phyloP scores from a whole-genome alignment of 2,329 filamentous ascomycete species.

The Cryphonectria parasitica region DNA sequence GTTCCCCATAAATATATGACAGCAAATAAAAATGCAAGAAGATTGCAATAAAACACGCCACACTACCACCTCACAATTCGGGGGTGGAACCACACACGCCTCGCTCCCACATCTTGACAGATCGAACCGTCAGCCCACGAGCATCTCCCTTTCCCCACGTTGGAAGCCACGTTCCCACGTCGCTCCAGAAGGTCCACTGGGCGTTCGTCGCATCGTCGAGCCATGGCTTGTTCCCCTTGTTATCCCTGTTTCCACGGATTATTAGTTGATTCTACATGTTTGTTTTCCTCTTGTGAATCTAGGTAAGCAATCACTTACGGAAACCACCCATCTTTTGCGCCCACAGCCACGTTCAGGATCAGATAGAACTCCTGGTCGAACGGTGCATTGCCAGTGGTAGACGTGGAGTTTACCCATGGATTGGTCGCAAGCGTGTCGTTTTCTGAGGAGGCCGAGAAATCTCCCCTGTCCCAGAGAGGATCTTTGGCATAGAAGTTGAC shows the following conservation, averaged over 20 bases:
- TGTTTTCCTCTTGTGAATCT: neutral
- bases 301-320: slow-evolving; percentile 35
- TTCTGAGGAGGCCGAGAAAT: slow-evolving; percentile 44
- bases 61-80: slow-evolving; percentile 21
- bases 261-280: slow-evolving; percentile 2
- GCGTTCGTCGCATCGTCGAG: slow-evolving; percentile 46
- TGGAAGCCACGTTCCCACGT: slow-evolving; percentile 46
- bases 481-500: slow-evolving; percentile 40
- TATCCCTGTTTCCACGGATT: slow-evolving; percentile 40
- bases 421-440: slow-evolving; percentile 48
- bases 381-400: slow-evolving; percentile 48
- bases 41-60: neutral
- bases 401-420: slow-evolving; percentile 47
- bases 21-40: neutral
- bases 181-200: slow-evolving; percentile 48
- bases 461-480: slow-evolving; percentile 47
- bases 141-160: slow-evolving; percentile 50
- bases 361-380: slow-evolving; percentile 58
- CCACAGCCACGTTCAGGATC: slow-evolving; percentile 56
- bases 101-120: slow-evolving; percentile 52
- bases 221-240: slow-evolving; percentile 51
- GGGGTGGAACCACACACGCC: slow-evolving; percentile 35
- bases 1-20: neutral
- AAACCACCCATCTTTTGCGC: slow-evolving; percentile 54
- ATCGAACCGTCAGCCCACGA: slow-evolving; percentile 50